Evolutionary conservation across 306 rosid species (phyloP).

Genomic region (Prunus dulcis): DNA sequence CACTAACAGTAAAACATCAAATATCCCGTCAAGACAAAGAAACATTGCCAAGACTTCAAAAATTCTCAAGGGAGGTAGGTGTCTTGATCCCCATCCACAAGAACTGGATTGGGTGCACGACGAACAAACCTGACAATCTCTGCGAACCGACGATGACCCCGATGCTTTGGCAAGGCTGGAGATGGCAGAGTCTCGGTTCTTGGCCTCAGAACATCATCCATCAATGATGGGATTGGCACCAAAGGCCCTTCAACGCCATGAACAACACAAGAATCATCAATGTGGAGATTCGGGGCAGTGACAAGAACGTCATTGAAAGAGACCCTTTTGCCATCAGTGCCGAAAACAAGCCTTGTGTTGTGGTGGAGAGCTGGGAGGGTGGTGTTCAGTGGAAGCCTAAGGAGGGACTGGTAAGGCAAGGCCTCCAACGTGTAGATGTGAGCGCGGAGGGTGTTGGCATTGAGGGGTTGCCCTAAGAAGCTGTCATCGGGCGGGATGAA

Average conservation of each 20-base stretch:
- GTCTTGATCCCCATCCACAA: background rate
- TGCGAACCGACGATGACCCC: background rate
- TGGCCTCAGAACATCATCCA: background rate
- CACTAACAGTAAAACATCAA: too few species aligned
- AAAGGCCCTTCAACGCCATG: constrained; percentile 18
- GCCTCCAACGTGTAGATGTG: background rate
- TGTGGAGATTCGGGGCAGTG: constrained; percentile 5
- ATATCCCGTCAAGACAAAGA: background rate
- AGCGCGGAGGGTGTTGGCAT: background rate
- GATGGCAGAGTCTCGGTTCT: background rate
- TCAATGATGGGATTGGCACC: background rate
- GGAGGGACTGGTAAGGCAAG: background rate
- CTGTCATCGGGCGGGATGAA: background rate
- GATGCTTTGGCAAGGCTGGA: background rate
- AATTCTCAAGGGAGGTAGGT: background rate
- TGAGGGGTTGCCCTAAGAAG: constrained; percentile 4
- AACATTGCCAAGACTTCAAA: background rate
- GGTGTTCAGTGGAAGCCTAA: constrained; percentile 5
- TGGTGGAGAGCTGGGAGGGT: constrained; percentile 12
- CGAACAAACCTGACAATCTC: constrained; percentile 11
- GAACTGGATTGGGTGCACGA: background rate
- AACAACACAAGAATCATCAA: constrained; percentile 14
- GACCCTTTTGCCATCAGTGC: constrained; percentile 6
- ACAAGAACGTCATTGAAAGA: constrained; percentile 7
- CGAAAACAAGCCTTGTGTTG: background rate